Conservation (phyloP, 805 yeast species). For the Candida schatavii region DNA sequence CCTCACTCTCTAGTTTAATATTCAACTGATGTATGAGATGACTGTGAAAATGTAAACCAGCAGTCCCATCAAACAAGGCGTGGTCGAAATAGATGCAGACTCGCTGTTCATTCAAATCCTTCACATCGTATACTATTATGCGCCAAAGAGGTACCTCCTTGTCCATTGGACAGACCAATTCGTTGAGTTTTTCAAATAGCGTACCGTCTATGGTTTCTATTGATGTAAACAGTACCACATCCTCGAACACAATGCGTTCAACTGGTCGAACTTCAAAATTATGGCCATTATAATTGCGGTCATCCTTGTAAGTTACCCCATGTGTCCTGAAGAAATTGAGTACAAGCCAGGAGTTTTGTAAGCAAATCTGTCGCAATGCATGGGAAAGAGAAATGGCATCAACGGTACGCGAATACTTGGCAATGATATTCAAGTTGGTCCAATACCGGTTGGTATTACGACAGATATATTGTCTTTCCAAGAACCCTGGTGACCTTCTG, state of each 20-base stretch:
- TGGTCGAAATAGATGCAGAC: slow-evolving; percentile 26
- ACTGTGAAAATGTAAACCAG: slow-evolving; percentile 26
- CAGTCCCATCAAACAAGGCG: slow-evolving; percentile 30
- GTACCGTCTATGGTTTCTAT: slow-evolving; percentile 12
- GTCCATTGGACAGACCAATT: slow-evolving; percentile 8
- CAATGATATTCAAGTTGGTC: slow-evolving; percentile 23
- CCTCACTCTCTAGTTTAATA: neutral
- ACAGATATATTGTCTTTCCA: slow-evolving; percentile 22
- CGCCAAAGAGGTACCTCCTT: slow-evolving; percentile 21
- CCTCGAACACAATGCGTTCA: slow-evolving; percentile 15
- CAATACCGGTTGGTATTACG: slow-evolving; percentile 17
- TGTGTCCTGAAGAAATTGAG: slow-evolving; percentile 16
- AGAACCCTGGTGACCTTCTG: slow-evolving; percentile 15
- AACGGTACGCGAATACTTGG: slow-evolving; percentile 14
- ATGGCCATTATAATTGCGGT: slow-evolving; percentile 6
- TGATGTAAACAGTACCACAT: slow-evolving; percentile 15
- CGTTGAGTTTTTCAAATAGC: slow-evolving; percentile 13
- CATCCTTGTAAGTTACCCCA: neutral
- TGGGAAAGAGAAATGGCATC: slow-evolving; percentile 13
- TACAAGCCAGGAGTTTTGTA: slow-evolving; percentile 14
- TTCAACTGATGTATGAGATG: slow-evolving; percentile 17
- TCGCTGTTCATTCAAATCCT: slow-evolving; percentile 12
- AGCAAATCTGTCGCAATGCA: slow-evolving; percentile 15
- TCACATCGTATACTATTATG: slow-evolving; percentile 13
- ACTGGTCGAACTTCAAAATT: slow-evolving; percentile 17